Percentiles rank a stretch among this genome's conserved stretches.
These are phyloP conservation scores for Iberis pinnata DNA, from an alignment of 345 rosid genomes.

Conservation along the genomic window DNA sequence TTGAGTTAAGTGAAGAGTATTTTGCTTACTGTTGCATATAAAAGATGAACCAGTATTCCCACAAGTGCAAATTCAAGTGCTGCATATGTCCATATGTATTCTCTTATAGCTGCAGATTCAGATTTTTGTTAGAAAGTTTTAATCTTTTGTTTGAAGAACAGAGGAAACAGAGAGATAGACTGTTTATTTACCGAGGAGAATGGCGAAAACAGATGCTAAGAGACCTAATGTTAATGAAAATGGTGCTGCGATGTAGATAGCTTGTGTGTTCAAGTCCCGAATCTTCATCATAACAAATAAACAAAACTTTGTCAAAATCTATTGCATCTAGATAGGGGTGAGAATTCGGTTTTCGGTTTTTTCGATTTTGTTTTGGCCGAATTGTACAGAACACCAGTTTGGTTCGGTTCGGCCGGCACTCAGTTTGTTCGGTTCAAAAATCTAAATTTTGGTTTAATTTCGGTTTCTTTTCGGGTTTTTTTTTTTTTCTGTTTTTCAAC, in stretches of 20 bases:
- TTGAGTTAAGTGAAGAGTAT: background rate
- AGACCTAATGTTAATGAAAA: constrained; percentile 68
- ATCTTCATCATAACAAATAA: constrained; percentile 38
- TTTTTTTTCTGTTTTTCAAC: too few species aligned
- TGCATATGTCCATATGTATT: constrained; percentile 88
- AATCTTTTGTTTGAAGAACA: constrained; percentile 5
- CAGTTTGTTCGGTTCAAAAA: too few species aligned
- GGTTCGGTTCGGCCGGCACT: too few species aligned
- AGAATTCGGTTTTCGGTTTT: too few species aligned
- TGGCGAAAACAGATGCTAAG: constrained; percentile 65
- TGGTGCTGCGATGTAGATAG: constrained; percentile 71
- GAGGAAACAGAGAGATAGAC: background rate
- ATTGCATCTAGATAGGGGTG: too few species aligned
- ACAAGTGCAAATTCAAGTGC: constrained; percentile 87
- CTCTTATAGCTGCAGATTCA: constrained; percentile 66
- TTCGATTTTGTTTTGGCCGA: too few species aligned
- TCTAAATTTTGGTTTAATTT: too few species aligned
- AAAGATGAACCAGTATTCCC: constrained; percentile 50
- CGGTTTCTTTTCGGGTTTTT: too few species aligned
- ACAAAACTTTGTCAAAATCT: background rate
- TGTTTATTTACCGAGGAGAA: constrained; percentile 51
- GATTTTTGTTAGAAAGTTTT: background rate
- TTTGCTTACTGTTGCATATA: constrained; percentile 55
- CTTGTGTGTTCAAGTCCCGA: constrained; percentile 56
- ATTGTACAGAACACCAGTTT: too few species aligned